Evolutionary conservation across 2,329 filamentous ascomycete genomes (phyloP), one percentile per base, ranked within the genome.

Genomic region (Fusarium denticulatum): DNA sequence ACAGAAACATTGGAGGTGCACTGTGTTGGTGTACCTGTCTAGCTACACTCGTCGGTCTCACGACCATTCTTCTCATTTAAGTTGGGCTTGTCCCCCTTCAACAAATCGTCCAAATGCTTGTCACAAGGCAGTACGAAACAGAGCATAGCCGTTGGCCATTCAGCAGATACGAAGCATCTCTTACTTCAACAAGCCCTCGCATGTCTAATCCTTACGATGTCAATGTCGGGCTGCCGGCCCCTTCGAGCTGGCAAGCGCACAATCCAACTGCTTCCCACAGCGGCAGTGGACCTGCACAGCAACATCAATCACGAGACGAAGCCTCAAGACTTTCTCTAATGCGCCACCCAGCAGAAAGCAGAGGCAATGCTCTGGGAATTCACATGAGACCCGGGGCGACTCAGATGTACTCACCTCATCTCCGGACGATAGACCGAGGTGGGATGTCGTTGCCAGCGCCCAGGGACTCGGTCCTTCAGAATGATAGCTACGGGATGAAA

Each of bases 121-220:
- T 87, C 83, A 85, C 87, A 78, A 86, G 87, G 82, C 85, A 86
- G 79, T 82, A 82, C 81, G 86, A 88, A 71, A 82, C 86, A 78
- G 86, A 89, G 79, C 84, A 86, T 80, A 88, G 82, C 82, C 85
- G 84, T 81, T 89, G 88, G 88, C 85, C 85, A 73, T 84, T 84
- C 74, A 85, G 81, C 84, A 89, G 88, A 82, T 85, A 86, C 79
- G 85, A 86, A 79, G 82, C 84, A 74, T 78, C 85, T 73, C 82
- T 83, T 77, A 86, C 85, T 75, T 77, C 83, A 62, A 80, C 84
- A 69, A 82, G 83, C 76, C 81, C 85, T 85, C 88, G 87, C 82
- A 90, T 90, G 88, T 88, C 88, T 83, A 88, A 86, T 82, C 80
- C 83, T 77, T 88, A 86, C 82, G 85, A 87, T 78, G 78, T 84